These are phyloP conservation scores for Emmonsiellopsis sp. DNA, from an alignment of 2,329 filamentous ascomycete species.

Conservation along the genomic window DNA sequence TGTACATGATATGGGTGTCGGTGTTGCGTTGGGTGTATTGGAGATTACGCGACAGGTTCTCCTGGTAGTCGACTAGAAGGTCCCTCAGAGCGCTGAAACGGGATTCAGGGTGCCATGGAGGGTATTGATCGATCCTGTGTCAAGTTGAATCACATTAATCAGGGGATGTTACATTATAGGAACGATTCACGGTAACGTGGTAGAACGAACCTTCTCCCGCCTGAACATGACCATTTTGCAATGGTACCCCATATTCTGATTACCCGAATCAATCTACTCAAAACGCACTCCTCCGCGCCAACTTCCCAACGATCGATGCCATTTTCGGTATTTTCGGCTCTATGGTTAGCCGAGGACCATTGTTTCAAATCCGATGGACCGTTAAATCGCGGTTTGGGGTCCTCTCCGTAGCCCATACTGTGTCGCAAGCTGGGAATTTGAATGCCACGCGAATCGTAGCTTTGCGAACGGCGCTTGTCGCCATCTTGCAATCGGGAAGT, in stretches of 20 bases:
- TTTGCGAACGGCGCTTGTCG: conserved; percentile 23
- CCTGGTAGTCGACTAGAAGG: conserved; percentile 41
- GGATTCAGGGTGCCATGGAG: conserved; percentile 45
- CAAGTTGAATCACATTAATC: conserved; percentile 3
- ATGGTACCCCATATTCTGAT: conserved; percentile 48
- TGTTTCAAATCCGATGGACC: conserved; percentile 24
- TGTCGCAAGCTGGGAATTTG: conserved; percentile 35
- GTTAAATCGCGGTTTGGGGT: conserved; percentile 28
- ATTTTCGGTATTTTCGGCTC: conserved; percentile 30
- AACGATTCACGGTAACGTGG: background rate
- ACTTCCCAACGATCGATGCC: conserved; percentile 44
- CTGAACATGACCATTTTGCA: conserved; percentile 45
- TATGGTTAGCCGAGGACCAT: conserved; percentile 29
- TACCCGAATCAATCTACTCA: conserved; percentile 46
- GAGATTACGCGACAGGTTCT: conserved; percentile 42
- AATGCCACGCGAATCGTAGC: conserved; percentile 32
- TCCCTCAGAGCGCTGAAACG: conserved; percentile 38
- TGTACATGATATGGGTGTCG: conserved; percentile 44
- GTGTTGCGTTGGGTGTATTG: conserved; percentile 43
- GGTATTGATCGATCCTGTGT: conserved; percentile 35
- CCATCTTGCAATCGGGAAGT: conserved; percentile 41
- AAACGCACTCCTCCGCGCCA: conserved; percentile 43
- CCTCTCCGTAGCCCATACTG: conserved; percentile 26
- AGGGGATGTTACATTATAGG: background rate
- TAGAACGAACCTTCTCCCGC: conserved; percentile 40